phyloP scores from a whole-genome alignment of 371 early-diverging fungal species.

The Mortierella sp. region DNA sequence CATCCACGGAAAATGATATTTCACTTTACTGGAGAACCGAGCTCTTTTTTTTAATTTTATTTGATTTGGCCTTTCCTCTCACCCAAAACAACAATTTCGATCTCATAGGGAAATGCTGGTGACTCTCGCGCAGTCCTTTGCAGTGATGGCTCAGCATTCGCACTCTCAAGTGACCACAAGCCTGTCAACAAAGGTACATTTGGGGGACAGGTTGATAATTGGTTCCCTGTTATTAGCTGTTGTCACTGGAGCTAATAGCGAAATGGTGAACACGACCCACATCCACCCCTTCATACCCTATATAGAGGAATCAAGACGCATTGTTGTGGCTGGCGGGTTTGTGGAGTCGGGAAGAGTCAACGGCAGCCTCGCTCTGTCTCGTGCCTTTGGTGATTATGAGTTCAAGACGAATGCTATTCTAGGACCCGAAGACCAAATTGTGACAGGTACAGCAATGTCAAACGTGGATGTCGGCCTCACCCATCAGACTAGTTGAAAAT shows the following conservation, averaged over 20 bases:
- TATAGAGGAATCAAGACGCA: conserved; percentile 80
- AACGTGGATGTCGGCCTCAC: background rate
- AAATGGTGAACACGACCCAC: too few species aligned
- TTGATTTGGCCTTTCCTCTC: background rate
- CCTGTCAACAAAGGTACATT: conserved; percentile 74
- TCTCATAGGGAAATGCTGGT: conserved; percentile 87
- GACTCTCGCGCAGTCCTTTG: conserved; percentile 94
- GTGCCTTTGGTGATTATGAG: conserved; percentile 97
- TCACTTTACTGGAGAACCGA: background rate
- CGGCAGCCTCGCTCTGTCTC: conserved; percentile 95
- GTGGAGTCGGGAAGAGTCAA: conserved; percentile 97
- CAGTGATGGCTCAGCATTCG: conserved; percentile 74
- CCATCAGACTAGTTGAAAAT: too few species aligned
- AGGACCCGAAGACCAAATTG: conserved; percentile 87
- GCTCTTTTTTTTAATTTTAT: too few species aligned
- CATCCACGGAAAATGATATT: background rate
- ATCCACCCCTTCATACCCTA: too few species aligned
- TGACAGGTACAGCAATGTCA: conserved; percentile 69
- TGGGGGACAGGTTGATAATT: too few species aligned
- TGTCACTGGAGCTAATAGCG: too few species aligned
- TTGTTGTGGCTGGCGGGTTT: conserved; percentile 90
- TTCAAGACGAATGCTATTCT: conserved; percentile 84
- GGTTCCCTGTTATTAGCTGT: background rate
- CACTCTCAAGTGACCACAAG: conserved; percentile 94
- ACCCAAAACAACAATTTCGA: too few species aligned